Conservation (phyloP, 768 basidiomycete genomes). For the Boletus rubescentipes region DNA sequence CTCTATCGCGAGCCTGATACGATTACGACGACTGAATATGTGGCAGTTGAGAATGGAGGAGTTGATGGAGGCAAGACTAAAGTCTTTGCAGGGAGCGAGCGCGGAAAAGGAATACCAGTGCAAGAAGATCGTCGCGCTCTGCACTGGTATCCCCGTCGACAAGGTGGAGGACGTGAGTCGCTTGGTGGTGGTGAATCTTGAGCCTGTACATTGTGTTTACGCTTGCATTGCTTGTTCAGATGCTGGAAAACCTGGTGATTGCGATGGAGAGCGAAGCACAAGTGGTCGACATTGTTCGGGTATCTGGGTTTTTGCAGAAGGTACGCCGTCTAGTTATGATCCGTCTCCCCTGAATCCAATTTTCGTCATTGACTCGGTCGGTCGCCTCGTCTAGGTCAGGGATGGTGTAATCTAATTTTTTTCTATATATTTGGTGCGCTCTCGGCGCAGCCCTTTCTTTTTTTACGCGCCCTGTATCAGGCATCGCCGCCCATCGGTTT, state of each 20-base stretch:
- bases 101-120: slow-evolving; percentile 91
- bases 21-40: slow-evolving; percentile 69
- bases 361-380: slow-evolving; percentile 23
- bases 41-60: slow-evolving; percentile 85
- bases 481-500: slow-evolving; percentile 21
- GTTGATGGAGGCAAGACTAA: slow-evolving; percentile 67
- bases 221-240: slow-evolving; percentile 41
- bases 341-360: slow-evolving; percentile 21
- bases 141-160: slow-evolving; percentile 83
- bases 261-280: slow-evolving; percentile 88
- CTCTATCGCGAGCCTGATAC: slow-evolving; percentile 58
- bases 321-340: slow-evolving; percentile 39
- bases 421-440: slow-evolving; percentile 15
- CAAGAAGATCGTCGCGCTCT: slow-evolving; percentile 86
- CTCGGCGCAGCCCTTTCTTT: slow-evolving; percentile 10
- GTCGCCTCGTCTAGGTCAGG: slow-evolving; percentile 33
- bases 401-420: slow-evolving; percentile 40
- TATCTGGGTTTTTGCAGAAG: slow-evolving; percentile 92
- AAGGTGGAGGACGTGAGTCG: slow-evolving; percentile 86
- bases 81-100: slow-evolving; percentile 71
- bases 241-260: slow-evolving; percentile 80
- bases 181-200: slow-evolving; percentile 14
- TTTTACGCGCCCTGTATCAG: slow-evolving; percentile 33
- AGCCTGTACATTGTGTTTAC: slow-evolving; percentile 26
- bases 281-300: slow-evolving; percentile 77